Percentiles rank a stretch among this genome's conserved stretches.
These are phyloP conservation scores for Claviceps sp. DNA, from an alignment of 2,329 filamentous ascomycete genomes.

Conservation along the genomic window DNA sequence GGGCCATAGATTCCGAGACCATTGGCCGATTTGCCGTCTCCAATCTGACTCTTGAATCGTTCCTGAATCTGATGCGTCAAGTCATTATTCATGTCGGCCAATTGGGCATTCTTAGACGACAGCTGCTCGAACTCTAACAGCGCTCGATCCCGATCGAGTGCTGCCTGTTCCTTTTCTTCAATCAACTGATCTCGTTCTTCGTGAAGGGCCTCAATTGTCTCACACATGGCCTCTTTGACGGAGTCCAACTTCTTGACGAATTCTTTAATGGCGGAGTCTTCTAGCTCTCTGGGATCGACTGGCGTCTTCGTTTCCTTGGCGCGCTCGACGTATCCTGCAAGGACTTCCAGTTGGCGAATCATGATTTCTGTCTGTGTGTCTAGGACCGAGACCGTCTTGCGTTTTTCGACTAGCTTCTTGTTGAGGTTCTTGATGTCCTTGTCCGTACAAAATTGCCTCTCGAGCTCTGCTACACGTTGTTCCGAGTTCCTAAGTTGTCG, in stretches of 20 bases:
- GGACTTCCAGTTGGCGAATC: conserved; percentile 77
- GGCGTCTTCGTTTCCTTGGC: conserved; percentile 74
- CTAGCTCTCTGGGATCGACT: conserved; percentile 68
- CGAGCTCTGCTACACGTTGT: conserved; percentile 74
- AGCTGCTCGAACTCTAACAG: conserved; percentile 93
- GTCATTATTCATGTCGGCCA: conserved; percentile 91
- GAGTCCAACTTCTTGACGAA: conserved; percentile 63
- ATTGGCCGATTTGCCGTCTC: conserved; percentile 35
- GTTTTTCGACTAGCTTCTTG: conserved; percentile 79
- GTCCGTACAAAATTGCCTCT: conserved; percentile 57
- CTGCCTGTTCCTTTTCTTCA: conserved; percentile 72
- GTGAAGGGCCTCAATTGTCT: conserved; percentile 45
- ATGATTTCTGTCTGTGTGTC: conserved; percentile 94
- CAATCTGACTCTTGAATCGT: conserved; percentile 70
- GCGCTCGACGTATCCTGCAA: conserved; percentile 76
- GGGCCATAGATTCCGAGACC: conserved; percentile 46
- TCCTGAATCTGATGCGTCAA: conserved; percentile 89
- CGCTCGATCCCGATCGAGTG: conserved; percentile 80
- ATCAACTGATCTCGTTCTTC: conserved; percentile 67
- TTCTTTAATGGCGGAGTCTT: conserved; percentile 83
- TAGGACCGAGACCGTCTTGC: conserved; percentile 86
- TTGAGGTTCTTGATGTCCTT: conserved; percentile 64
- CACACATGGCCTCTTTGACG: conserved; percentile 45
- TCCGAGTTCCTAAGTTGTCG: conserved; percentile 71
- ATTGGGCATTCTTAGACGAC: conserved; percentile 84